Base-by-base conservation (phyloP, 495 filamentous ascomycete genomes). In the Glonium stellatum region DNA sequence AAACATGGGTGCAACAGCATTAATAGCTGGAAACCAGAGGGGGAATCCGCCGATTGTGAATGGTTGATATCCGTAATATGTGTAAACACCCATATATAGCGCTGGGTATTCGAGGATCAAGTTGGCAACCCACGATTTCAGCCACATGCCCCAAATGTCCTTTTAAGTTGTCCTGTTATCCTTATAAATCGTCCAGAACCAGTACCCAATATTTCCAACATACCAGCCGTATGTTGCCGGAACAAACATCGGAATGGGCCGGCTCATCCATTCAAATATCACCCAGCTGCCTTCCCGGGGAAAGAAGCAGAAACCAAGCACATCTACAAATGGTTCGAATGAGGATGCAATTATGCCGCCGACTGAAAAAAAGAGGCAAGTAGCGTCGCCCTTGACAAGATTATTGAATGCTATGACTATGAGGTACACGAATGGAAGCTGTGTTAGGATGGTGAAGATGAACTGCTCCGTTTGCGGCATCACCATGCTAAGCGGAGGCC, bases 61-160 rank as follows among this genome's bases (percentile, higher is more conserved):
- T 19, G 47, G 47, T 21, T 50, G 47, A 23, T 50, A 50, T 11
- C 47, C 47, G 47, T 50, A 50, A 23, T 50, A 50, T 11, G 47
- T 50, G 21, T 50, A 50, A 11, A 50, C 47, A 21, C 47, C 47
- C 47, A 50, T 50, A 21, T 50, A 50, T 11, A 50, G 22, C n/a
- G 47, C 47, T 11, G 47, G 47, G 47, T 50, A 50, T 21, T 50
- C 47, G 47, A 50, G 47, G 23, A 50, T 50, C 15, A 50, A 21
- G 11, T 50, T 50, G n/a, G 47, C 18, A 21, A 50, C 23, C 47
- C 47, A 50, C n/a, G n/a, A 21, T 21, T 22, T 50, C 15, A 50
- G 22, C 47, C 47, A 50, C 47, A 50, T 50, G 47, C 47, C 47
- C 47, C 47, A 50, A 21, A 50, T 50, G 22, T 50, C 47, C n/a